Percentiles rank a stretch among this genome's conserved stretches.
Evolutionary conservation across 306 rosid genomes (phyloP).

Genomic region (Begonia loranthoides): DNA sequence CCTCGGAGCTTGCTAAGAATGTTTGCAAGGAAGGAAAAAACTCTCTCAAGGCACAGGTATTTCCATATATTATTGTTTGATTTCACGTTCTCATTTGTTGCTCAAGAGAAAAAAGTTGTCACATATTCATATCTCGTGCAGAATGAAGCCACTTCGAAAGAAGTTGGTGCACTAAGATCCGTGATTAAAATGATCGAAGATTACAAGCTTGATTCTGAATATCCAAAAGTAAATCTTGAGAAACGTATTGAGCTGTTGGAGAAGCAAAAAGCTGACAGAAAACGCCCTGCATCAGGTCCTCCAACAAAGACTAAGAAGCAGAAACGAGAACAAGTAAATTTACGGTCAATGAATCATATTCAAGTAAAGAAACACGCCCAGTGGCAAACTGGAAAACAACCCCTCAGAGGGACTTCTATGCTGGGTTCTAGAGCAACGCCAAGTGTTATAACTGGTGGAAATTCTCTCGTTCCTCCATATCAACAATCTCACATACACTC

Average conservation of each 20-base stretch:
- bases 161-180: conserved; percentile 42
- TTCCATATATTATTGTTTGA: conserved; percentile 12
- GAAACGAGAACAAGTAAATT: conserved; percentile 14
- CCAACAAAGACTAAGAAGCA: conserved; percentile 21
- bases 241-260: conserved; percentile 44
- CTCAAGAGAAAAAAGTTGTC: neutral
- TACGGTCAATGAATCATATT: conserved; percentile 11
- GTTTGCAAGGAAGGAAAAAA: conserved; percentile 38
- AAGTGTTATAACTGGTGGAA: conserved; percentile 11
- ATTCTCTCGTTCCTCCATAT: conserved; percentile 23
- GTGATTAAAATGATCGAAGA: conserved; percentile 47
- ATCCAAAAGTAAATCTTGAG: conserved; percentile 39
- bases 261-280: conserved; percentile 29
- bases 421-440: conserved; percentile 24
- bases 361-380: conserved; percentile 14
- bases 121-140: conserved; percentile 25
- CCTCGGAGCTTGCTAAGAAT: conserved; percentile 32
- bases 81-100: conserved; percentile 1
- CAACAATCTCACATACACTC: conserved; percentile 27
- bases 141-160: conserved; percentile 50
- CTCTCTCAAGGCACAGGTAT: conserved; percentile 47
- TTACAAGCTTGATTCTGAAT: conserved; percentile 48
- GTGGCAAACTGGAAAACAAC: conserved; percentile 37
- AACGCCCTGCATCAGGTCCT: conserved; percentile 25
- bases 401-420: conserved; percentile 21